Evolutionary conservation across 2,329 filamentous ascomycete genomes (phyloP), one percentile per base, ranked within the genome.

Genomic region (Sclerotinia minor): DNA sequence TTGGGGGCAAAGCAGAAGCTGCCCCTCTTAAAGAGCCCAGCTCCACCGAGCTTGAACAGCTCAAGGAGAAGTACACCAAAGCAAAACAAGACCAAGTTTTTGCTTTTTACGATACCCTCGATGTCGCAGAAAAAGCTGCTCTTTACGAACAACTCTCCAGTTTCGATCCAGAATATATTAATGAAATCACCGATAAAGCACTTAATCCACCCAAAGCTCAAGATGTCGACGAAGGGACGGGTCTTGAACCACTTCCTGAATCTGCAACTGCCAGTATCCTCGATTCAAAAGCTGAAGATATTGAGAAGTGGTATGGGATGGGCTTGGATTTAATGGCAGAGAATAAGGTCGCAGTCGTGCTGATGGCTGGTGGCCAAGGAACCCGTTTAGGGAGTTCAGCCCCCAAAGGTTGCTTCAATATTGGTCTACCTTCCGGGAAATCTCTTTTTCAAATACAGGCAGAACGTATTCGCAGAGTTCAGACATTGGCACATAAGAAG

Each of bases 361-460:
- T 99, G 76, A 96, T 99, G 92, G 95, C 95, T 68, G 95, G 95
- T 77, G 95, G 95, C 45, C 95, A 99, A 82, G 95, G 95, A 72
- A 99, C 95, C 70, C 87, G 95, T 71, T 83, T 99, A 71, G 95
- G 95, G 73, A 97, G 93, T 83, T 95, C 93, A 68, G 94, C 90
- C 24, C 95, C 95, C 73, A 99, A 99, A 84, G 95, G 95, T 68
- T 98, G 94, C 85, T 99, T 92, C 81, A 90, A 99, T 78, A 98
- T 99, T 79, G 93, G 93, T 24, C 86, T 99, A 68, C 92, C 94
- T 44, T 97, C 92, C 73, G 82, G 90, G 78, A 99, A 99, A 84
- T 93, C 93, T 21, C 86, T 99, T 69, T 99, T 99, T 85, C 94
- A 98, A 83, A 91, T 99, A 74, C 95, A 99, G 81, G 95, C 91